phyloP scores from a whole-genome alignment of 352 stramenopile genomes.

The Globisporangium nagaii region DNA sequence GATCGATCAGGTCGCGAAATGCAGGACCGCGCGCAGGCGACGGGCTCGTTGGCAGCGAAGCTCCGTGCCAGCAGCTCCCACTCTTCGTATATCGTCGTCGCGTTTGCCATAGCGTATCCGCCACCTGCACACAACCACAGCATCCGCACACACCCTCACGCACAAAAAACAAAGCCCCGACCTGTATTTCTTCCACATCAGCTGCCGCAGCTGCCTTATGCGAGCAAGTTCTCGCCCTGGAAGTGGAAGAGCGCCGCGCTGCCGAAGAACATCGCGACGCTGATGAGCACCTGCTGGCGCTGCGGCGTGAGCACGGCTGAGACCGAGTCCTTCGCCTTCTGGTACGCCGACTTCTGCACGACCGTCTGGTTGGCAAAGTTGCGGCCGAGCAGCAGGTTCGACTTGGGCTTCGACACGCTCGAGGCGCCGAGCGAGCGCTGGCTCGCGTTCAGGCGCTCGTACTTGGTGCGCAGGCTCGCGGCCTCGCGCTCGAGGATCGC shows the following conservation, averaged over 20 bases:
- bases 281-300: constrained; percentile 68
- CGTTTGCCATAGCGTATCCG: no score
- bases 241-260: constrained; percentile 75
- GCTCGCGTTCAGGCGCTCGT: constrained; percentile 75
- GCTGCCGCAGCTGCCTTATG: constrained; percentile 20
- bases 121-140: no score
- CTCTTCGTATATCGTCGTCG: no score
- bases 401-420: constrained; percentile 59
- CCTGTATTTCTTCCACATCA: not conserved
- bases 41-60: no score
- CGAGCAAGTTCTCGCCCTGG: constrained; percentile 80
- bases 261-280: constrained; percentile 69
- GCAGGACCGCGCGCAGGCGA: no score
- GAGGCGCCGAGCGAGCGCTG: constrained; percentile 54
- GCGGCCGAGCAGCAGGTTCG: constrained; percentile 44
- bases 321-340: constrained; percentile 59
- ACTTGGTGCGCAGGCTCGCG: constrained; percentile 70
- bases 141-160: no score
- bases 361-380: constrained; percentile 32
- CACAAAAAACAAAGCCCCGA: not conserved
- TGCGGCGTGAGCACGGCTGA: constrained; percentile 60
- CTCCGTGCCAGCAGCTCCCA: no score
- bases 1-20: no score
- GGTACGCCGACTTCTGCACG: constrained; percentile 56
- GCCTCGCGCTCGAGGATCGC: constrained; percentile 67